A percentile compares a stretch with the other conserved stretches of the same genome.
Evolutionary conservation across 306 rosid species (phyloP).

Genomic region (Echinosophora koreensis): DNA sequence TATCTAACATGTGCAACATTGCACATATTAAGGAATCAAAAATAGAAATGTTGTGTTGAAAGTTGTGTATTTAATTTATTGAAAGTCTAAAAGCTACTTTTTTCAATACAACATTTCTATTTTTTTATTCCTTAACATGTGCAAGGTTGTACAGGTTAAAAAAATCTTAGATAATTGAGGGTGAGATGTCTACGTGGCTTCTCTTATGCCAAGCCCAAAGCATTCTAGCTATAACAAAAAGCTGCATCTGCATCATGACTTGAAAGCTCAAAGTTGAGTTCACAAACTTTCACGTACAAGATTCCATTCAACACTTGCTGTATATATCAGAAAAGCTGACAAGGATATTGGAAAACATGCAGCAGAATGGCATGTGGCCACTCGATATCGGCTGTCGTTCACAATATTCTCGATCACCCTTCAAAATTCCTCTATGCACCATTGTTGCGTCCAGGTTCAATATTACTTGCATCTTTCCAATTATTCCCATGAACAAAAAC

Average conservation of each 20-base stretch:
- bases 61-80: no score
- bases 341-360: no score
- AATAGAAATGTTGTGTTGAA: no score
- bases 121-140: no score
- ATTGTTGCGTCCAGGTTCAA: constrained; percentile 62
- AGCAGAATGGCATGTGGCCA: constrained; percentile 52
- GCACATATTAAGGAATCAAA: no score
- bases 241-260: no score
- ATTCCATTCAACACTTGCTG: constrained; percentile 37
- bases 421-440: constrained; percentile 29
- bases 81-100: no score
- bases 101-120: no score
- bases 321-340: background rate
- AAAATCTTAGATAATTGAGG: background rate
- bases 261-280: no score
- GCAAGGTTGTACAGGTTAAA: no score
- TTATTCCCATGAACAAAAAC: constrained; percentile 39
- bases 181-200: background rate
- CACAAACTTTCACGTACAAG: constrained; percentile 28
- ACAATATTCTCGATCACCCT: constrained; percentile 41
- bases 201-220: background rate
- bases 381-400: constrained; percentile 27
- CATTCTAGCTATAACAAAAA: no score
- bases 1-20: no score
- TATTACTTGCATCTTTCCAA: background rate